Base-by-base conservation (phyloP, 306 rosid species). In the Medicago truncatula region DNA sequence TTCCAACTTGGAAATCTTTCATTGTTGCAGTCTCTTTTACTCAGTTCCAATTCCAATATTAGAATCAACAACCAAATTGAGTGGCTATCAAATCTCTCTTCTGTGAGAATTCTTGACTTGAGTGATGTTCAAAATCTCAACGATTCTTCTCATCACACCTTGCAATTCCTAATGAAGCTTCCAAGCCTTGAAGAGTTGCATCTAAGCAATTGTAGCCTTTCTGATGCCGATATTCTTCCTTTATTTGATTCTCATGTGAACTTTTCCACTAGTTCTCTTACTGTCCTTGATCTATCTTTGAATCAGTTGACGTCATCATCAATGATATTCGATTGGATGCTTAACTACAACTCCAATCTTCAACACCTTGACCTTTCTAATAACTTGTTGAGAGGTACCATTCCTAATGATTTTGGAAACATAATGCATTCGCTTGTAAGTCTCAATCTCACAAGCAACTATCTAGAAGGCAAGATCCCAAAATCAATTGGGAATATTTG, bases 401-500 rank as follows among this genome's bases (percentile, higher is more conserved):
- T 65, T 53, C 80, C 66, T 0, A 2, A 21, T 65, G 73, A 76
- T 76, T 23, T 76, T 39, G 80, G 80, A 2, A 50, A 39, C 44
- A 39, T 2, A 7, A 76, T 76, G 73, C 64, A 38, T 21, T 76
- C 73, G 20, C 56, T 65, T 52, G 73, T 52, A 39, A 0, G 0
- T 10, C 52, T 76, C 0, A 0, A 9, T 4, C 44, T 76, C 13
- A 2, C 14, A 1, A 0, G 0, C 0, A 76, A 50, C 31, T n/a
- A 3, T 5, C 18, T 76, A 14, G 34, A 15, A 65, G 80, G 80
- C 0, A 9, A 53, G 8, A 43, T 76, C 14, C 67, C 67, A 38
- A 40, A 52, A 66, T 76, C 73, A 1, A 20, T 76, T 20, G 66
- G 66, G 34, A 76, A 76, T 23, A 76, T 76, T 23, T 65, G 73